Percentiles rank a stretch among this genome's conserved stretches.
phyloP scores from a whole-genome alignment of 2,329 filamentous ascomycete genomes.

The Talaromyces albobiverticillius region DNA sequence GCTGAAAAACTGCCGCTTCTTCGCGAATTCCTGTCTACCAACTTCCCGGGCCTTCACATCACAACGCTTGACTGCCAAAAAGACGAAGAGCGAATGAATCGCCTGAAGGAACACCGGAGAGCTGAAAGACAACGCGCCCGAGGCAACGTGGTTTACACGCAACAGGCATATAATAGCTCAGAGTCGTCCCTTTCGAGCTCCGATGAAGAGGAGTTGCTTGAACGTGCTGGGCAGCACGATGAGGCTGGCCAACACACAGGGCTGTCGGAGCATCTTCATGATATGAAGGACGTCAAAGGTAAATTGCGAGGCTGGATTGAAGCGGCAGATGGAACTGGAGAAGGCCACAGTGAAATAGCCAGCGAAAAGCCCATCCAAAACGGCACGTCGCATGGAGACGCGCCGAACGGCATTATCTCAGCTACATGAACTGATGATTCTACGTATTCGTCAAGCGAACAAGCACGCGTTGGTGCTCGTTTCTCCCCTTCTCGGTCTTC shows the following conservation, averaged over 20 bases:
- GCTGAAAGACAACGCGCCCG: constrained; percentile 67
- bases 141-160: constrained; percentile 53
- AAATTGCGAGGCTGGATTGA: constrained; percentile 36
- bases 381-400: background rate
- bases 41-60: constrained; percentile 75
- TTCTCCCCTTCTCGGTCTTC: too few species aligned
- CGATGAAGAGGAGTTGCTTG: constrained; percentile 58
- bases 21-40: constrained; percentile 65
- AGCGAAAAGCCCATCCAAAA: background rate
- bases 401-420: background rate
- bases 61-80: constrained; percentile 68
- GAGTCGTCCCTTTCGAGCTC: constrained; percentile 48
- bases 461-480: too few species aligned
- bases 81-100: constrained; percentile 68
- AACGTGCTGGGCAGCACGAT: constrained; percentile 23
- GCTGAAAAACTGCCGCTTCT: constrained; percentile 70
- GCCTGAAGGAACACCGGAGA: constrained; percentile 74
- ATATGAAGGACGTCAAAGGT: constrained; percentile 37
- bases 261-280: constrained; percentile 22
- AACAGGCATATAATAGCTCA: constrained; percentile 44
- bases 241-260: constrained; percentile 23
- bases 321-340: constrained; percentile 16
- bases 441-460: too few species aligned
- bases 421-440: background rate
- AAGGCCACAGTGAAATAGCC: background rate